These are phyloP conservation scores for Botrytis sinoallii DNA, from an alignment of 2,329 filamentous ascomycete species.

Conservation along the genomic window DNA sequence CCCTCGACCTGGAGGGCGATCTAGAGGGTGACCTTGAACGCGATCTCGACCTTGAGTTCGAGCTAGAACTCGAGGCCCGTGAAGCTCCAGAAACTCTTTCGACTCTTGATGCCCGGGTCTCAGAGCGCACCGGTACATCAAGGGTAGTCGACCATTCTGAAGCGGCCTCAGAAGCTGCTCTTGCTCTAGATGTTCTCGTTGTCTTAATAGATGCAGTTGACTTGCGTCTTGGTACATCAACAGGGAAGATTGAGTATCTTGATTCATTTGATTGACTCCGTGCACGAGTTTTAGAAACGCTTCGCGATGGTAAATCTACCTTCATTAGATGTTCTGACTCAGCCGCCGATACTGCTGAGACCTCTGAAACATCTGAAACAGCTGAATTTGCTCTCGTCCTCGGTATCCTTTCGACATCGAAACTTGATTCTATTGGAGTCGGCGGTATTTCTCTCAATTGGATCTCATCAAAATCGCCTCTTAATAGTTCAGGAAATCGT, in stretches of 20 bases:
- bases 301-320: neutral
- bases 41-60: neutral
- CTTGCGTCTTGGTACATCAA: conserved; percentile 6
- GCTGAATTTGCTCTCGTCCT: conserved; percentile 8
- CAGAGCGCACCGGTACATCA: neutral
- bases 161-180: conserved; percentile 3
- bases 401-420: conserved; percentile 5
- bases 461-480: conserved; percentile 11
- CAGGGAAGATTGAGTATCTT: conserved; percentile 12
- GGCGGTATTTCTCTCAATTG: conserved; percentile 16
- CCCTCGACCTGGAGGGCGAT: neutral
- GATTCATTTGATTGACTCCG: conserved; percentile 11
- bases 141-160: conserved; percentile 12
- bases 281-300: neutral
- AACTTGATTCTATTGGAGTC: conserved; percentile 9
- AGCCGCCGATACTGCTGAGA: neutral
- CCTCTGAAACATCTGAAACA: neutral
- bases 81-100: neutral
- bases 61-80: neutral
- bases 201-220: conserved; percentile 9
- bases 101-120: neutral
- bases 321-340: neutral
- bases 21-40: neutral
- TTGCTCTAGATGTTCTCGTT: neutral
- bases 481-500: conserved; percentile 3